Evolutionary conservation across 805 yeast genomes (phyloP).

Genomic region (Sungouiozyma ichnusensis): DNA sequence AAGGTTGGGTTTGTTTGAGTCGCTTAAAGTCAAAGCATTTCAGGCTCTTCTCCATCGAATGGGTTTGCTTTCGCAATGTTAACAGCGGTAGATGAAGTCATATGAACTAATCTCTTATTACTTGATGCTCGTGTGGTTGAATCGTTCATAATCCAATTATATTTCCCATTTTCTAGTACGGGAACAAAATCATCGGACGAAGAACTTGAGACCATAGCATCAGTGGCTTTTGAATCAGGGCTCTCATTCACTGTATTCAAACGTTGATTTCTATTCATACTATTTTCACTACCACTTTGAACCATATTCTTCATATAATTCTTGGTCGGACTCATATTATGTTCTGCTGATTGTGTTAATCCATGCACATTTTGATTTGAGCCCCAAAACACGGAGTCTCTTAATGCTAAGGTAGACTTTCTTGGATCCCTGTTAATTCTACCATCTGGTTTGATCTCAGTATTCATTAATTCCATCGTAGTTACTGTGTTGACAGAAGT

Average conservation of each 20-base stretch:
- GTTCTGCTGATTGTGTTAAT: not conserved
- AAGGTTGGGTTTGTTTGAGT: constrained; percentile 4
- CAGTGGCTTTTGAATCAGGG: constrained; percentile 3
- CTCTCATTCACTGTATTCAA: constrained; percentile 2
- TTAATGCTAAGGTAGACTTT: constrained; percentile 31
- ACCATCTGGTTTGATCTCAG: constrained; percentile 59
- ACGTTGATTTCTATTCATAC: not conserved
- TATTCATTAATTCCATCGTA: constrained; percentile 72
- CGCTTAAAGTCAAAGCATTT: constrained; percentile 14
- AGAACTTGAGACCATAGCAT: constrained; percentile 12
- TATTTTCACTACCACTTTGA: not conserved
- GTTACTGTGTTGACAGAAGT: constrained; percentile 75
- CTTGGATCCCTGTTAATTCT: constrained; percentile 34
- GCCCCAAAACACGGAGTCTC: constrained; percentile 34
- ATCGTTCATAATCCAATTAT: constrained; percentile 23
- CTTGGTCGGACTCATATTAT: not conserved
- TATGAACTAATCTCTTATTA: constrained; percentile 30
- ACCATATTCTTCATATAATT: not conserved
- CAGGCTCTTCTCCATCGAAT: constrained; percentile 24
- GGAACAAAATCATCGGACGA: constrained; percentile 28
- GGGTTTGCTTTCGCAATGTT: constrained; percentile 26
- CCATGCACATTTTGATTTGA: not conserved
- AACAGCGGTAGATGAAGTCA: constrained; percentile 28
- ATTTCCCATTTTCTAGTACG: constrained; percentile 25
- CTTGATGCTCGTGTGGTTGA: constrained; percentile 22